phyloP scores from a whole-genome alignment of 148 eudicot genomes.

The Rhododendron williamsianum region DNA sequence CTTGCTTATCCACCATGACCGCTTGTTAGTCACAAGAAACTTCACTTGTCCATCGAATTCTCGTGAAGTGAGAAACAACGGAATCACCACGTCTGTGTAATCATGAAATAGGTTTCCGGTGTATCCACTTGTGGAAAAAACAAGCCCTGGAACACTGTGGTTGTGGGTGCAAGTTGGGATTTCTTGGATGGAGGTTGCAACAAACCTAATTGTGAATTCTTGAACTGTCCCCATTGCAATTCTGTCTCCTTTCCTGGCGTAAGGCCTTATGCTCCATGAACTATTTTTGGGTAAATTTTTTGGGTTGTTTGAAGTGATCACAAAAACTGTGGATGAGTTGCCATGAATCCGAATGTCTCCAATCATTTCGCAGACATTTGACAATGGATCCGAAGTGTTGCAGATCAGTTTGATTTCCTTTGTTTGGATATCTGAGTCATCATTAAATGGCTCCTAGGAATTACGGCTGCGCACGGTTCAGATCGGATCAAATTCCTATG shows the following conservation, averaged over 20 bases:
- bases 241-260: slow-evolving; percentile 40
- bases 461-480: too few species aligned
- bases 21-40: slow-evolving; percentile 30
- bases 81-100: slow-evolving; percentile 43
- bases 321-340: slow-evolving; percentile 44
- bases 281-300: neutral
- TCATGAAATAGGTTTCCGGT: slow-evolving; percentile 52
- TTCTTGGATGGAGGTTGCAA: neutral
- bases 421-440: neutral
- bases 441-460: neutral
- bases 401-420: slow-evolving; percentile 33
- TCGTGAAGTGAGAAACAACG: slow-evolving; percentile 37
- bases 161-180: slow-evolving; percentile 23
- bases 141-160: slow-evolving; percentile 37
- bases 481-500: too few species aligned
- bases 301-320: neutral
- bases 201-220: slow-evolving; percentile 18
- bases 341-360: slow-evolving; percentile 41
- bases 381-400: slow-evolving; percentile 30
- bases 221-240: slow-evolving; percentile 26
- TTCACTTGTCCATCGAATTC: slow-evolving; percentile 36
- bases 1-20: slow-evolving; percentile 29
- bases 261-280: slow-evolving; percentile 38
- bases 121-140: slow-evolving; percentile 46
- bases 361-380: slow-evolving; percentile 47